phyloP scores from a whole-genome alignment of 2,329 filamentous ascomycete species.

The Aphanocladium album region DNA sequence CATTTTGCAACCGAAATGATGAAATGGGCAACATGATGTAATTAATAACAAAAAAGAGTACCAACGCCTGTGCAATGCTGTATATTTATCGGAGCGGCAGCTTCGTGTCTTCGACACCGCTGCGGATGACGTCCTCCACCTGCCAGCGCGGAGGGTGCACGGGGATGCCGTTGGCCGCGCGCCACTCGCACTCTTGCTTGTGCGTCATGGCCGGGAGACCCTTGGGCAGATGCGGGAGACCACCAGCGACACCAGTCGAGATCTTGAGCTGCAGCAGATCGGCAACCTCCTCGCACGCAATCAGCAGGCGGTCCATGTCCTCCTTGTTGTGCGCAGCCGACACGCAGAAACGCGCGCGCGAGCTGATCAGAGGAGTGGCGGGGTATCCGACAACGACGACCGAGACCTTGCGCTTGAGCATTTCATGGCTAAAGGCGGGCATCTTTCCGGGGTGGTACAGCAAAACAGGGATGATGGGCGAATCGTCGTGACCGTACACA shows the following conservation, averaged over 20 bases:
- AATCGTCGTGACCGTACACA: constrained; percentile 95
- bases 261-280: constrained; percentile 93
- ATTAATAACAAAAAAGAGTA: not conserved
- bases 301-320: constrained; percentile 83
- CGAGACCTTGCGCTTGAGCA: constrained; percentile 96
- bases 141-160: constrained; percentile 75
- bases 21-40: not conserved
- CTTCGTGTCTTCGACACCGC: constrained; percentile 73
- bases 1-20: not conserved
- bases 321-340: constrained; percentile 98
- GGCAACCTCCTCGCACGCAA: constrained; percentile 88
- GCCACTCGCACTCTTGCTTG: constrained; percentile 67
- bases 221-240: constrained; percentile 69
- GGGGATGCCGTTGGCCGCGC: constrained; percentile 58
- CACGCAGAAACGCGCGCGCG: constrained; percentile 91
- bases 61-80: constrained; percentile 11
- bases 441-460: constrained; percentile 99
- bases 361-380: constrained; percentile 90
- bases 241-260: constrained; percentile 91
- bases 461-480: constrained; percentile 89
- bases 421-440: constrained; percentile 95
- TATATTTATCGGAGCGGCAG: constrained; percentile 56
- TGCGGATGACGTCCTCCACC: constrained; percentile 73
- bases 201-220: constrained; percentile 49
- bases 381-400: constrained; percentile 97